A percentile compares a stretch with the other conserved stretches of the same genome.
Conservation (phyloP, 176 grass and related monocot genomes). For the Aegilops bicornis region DNA sequence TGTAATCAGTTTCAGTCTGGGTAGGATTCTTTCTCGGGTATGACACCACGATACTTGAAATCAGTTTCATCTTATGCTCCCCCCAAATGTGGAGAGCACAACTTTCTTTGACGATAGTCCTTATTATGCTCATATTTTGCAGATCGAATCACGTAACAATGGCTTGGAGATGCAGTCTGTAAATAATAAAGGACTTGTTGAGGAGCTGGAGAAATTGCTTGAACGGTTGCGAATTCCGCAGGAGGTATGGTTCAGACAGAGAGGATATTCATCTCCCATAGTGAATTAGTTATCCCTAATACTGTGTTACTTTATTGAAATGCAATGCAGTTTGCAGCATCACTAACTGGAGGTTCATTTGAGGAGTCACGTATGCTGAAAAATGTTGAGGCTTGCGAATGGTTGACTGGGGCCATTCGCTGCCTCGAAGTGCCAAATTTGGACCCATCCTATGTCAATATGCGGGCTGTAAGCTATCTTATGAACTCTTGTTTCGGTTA, state of each 20-base stretch:
- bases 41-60: not conserved
- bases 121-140: conserved; percentile 15
- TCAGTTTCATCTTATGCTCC: not conserved
- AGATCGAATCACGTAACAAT: conserved; percentile 99
- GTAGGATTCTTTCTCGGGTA: not conserved
- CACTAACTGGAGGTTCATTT: conserved; percentile 87
- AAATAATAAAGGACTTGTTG: conserved; percentile 79
- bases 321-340: conserved; percentile 60
- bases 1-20: conserved; percentile 12
- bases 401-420: conserved; percentile 84
- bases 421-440: conserved; percentile 84
- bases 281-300: conserved; percentile 17
- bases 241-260: conserved; percentile 60
- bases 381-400: conserved; percentile 99
- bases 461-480: conserved; percentile 71
- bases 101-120: not conserved
- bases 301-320: conserved; percentile 41
- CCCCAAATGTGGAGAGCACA: not conserved
- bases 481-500: conserved; percentile 5
- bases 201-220: conserved; percentile 88
- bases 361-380: conserved; percentile 94
- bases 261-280: conserved; percentile 21
- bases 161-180: conserved; percentile 90
- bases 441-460: conserved; percentile 85
- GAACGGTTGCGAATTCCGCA: conserved; percentile 71